A percentile compares a stretch with the other conserved stretches of the same genome.
Conservation (phyloP, 805 yeast species). For the Barnettozyma botsteinii region DNA sequence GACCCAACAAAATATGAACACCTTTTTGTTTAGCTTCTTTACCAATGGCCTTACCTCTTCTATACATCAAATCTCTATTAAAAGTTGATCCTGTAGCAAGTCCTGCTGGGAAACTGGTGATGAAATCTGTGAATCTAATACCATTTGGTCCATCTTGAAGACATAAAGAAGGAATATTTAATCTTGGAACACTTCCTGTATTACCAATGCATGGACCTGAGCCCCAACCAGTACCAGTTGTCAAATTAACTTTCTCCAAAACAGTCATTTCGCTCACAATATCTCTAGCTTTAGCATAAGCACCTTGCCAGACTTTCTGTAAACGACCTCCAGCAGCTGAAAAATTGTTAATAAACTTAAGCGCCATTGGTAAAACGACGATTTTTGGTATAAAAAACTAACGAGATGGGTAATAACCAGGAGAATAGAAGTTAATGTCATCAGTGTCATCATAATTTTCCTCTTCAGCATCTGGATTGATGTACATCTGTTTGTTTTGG, state of each 20-base stretch:
- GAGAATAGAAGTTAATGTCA: slow-evolving; percentile 19
- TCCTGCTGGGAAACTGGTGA: slow-evolving; percentile 54
- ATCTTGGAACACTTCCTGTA: slow-evolving; percentile 51
- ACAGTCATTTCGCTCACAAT: slow-evolving; percentile 52
- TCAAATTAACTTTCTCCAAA: slow-evolving; percentile 47
- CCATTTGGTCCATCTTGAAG: slow-evolving; percentile 63
- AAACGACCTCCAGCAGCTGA: slow-evolving; percentile 41
- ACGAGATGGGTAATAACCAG: slow-evolving; percentile 23
- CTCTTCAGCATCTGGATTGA: slow-evolving; percentile 17
- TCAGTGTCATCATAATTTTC: slow-evolving; percentile 12
- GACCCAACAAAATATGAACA: slow-evolving; percentile 50
- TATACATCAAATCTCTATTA: slow-evolving; percentile 44
- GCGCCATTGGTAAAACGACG: background rate
- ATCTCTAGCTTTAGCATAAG: slow-evolving; percentile 49
- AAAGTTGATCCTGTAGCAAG: slow-evolving; percentile 55
- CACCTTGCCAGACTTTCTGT: slow-evolving; percentile 49
- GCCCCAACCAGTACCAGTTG: slow-evolving; percentile 58
- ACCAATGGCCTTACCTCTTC: slow-evolving; percentile 53
- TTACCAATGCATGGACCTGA: slow-evolving; percentile 59
- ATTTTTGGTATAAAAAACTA: slow-evolving; percentile 10
- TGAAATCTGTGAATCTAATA: slow-evolving; percentile 50
- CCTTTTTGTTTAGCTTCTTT: slow-evolving; percentile 50
- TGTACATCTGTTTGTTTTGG: slow-evolving; percentile 19
- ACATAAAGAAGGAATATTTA: slow-evolving; percentile 50
- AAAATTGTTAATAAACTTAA: slow-evolving; percentile 4